Conservation (phyloP, 2,329 filamentous ascomycete genomes). For the Incumbomyces lentus region DNA sequence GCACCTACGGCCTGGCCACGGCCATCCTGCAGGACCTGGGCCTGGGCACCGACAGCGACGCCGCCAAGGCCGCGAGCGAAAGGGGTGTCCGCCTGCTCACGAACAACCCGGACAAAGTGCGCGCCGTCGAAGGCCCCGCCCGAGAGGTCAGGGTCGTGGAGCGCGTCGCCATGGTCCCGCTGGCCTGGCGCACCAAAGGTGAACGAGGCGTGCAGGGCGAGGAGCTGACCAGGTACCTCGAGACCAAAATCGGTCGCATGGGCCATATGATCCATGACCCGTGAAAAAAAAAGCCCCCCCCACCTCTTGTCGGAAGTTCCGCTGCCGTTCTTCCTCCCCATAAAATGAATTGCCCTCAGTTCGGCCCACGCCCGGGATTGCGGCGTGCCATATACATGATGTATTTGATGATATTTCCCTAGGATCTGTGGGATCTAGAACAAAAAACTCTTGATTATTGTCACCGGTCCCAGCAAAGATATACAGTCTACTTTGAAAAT, state of each 20-base stretch:
- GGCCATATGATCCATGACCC: slow-evolving; percentile 55
- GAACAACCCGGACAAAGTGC: slow-evolving; percentile 95
- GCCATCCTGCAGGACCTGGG: slow-evolving; percentile 86
- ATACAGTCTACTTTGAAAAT: no score
- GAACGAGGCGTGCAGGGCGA: slow-evolving; percentile 71
- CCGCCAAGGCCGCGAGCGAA: slow-evolving; percentile 28
- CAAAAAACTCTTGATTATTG: no score
- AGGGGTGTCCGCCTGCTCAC: slow-evolving; percentile 65
- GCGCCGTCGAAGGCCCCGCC: slow-evolving; percentile 84
- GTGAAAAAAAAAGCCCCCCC: background rate
- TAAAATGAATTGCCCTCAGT: no score
- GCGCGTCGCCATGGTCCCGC: slow-evolving; percentile 85
- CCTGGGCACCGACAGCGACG: slow-evolving; percentile 49
- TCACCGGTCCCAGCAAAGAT: no score
- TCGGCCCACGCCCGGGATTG: no score
- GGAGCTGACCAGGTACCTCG: slow-evolving; percentile 88
- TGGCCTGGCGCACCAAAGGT: slow-evolving; percentile 76
- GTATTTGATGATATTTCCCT: no score
- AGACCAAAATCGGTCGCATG: slow-evolving; percentile 92
- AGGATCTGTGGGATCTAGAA: no score
- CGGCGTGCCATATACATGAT: no score
- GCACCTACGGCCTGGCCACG: slow-evolving; percentile 92
- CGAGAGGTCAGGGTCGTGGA: slow-evolving; percentile 80
- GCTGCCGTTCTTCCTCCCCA: no score
- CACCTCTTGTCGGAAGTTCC: no score